phyloP scores from a whole-genome alignment of 306 rosid genomes.

The Parietaria judaica region DNA sequence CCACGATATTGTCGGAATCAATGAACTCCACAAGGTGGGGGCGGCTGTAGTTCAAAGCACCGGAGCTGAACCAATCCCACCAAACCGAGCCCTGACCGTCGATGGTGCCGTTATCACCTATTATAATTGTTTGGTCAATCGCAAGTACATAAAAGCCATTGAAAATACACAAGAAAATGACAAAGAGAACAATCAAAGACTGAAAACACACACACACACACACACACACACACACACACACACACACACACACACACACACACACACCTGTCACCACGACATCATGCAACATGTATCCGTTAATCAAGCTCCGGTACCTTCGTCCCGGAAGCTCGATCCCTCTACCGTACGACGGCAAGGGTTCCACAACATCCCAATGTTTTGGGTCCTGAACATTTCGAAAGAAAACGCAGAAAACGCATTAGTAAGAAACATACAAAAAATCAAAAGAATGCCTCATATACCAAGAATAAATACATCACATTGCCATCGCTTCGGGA shows the following conservation, averaged over 20 bases:
- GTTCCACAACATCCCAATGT: slow-evolving; percentile 72
- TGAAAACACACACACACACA: too few species aligned
- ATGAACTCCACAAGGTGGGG: slow-evolving; percentile 85
- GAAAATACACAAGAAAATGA: slow-evolving; percentile 10
- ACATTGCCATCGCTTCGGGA: background rate
- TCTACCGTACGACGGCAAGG: slow-evolving; percentile 91
- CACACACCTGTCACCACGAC: slow-evolving; percentile 84
- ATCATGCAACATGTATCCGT: slow-evolving; percentile 68
- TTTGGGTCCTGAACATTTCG: slow-evolving; percentile 56
- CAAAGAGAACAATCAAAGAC: background rate
- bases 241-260: slow-evolving; percentile 23
- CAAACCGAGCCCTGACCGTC: slow-evolving; percentile 87
- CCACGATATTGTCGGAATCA: slow-evolving; percentile 54
- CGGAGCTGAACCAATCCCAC: slow-evolving; percentile 83
- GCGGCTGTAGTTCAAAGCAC: slow-evolving; percentile 72
- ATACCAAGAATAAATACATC: background rate
- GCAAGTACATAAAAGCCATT: slow-evolving; percentile 13
- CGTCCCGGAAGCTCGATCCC: slow-evolving; percentile 80
- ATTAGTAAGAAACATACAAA: background rate
- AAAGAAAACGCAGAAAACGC: background rate
- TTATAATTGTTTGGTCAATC: slow-evolving; percentile 10
- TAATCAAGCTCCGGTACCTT: slow-evolving; percentile 78
- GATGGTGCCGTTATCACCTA: slow-evolving; percentile 89
- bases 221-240: slow-evolving; percentile 20
- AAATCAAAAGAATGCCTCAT: background rate